These are phyloP conservation scores for Entomortierella lignicola DNA, from an alignment of 192 early-diverging fungal genomes.

Conservation along the genomic window DNA sequence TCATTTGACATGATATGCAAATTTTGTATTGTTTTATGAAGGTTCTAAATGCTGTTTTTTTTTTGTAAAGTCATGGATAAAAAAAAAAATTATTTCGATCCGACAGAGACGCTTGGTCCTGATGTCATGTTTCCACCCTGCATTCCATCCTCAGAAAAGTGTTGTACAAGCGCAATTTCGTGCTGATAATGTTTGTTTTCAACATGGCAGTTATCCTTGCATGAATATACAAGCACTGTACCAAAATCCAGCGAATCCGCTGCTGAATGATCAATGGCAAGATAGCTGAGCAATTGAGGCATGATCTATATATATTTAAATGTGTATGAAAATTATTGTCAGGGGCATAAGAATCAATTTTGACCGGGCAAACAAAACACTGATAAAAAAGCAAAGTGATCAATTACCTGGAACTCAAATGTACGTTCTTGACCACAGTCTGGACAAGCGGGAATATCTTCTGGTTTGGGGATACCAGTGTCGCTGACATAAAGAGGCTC, in stretches of 20 bases:
- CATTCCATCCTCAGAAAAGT: constrained; percentile 88
- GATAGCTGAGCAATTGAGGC: constrained; percentile 87
- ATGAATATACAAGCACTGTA: constrained; percentile 87
- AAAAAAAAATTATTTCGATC: constrained; percentile 22
- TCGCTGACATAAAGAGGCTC: constrained; percentile 88
- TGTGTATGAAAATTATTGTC: no score
- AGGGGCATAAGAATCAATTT: no score
- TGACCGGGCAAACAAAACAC: no score
- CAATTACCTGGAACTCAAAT: constrained; percentile 89
- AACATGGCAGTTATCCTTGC: constrained; percentile 81
- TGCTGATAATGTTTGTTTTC: constrained; percentile 66
- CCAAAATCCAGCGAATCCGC: constrained; percentile 90
- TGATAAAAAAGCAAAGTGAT: no score
- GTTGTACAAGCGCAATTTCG: constrained; percentile 80
- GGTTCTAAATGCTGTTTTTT: no score
- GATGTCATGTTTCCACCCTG: constrained; percentile 45
- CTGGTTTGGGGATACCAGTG: constrained; percentile 63
- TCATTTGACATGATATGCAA: no score
- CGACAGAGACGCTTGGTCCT: constrained; percentile 28
- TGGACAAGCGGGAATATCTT: constrained; percentile 74
- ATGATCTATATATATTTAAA: constrained; percentile 65
- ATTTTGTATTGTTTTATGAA: no score
- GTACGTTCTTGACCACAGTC: constrained; percentile 77
- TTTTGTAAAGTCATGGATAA: no score
- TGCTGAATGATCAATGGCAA: constrained; percentile 77